Percentiles rank a stretch among this genome's conserved stretches.
These are phyloP conservation scores for Mesembryanthemum crystallinum DNA, from an alignment of 148 eudicot genomes.

Conservation along the genomic window DNA sequence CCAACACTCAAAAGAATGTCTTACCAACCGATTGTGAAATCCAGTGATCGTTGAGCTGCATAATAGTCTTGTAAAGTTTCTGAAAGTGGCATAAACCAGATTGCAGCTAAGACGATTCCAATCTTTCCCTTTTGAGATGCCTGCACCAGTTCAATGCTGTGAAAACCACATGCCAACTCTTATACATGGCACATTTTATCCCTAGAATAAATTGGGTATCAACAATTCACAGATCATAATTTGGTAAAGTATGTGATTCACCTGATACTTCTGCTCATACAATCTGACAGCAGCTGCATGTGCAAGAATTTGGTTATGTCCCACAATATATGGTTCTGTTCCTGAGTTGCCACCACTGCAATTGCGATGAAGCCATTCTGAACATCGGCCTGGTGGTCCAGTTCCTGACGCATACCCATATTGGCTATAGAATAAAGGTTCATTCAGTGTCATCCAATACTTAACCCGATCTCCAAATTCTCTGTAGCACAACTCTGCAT, in stretches of 20 bases:
- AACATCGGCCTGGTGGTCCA: slow-evolving; percentile 35
- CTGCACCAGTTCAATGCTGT: slow-evolving; percentile 13
- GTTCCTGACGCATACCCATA: slow-evolving; percentile 31
- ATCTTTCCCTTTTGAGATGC: slow-evolving; percentile 38
- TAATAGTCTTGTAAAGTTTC: slow-evolving; percentile 12
- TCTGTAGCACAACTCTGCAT: slow-evolving; percentile 38
- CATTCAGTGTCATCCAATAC: slow-evolving; percentile 39
- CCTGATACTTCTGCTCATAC: slow-evolving; percentile 39
- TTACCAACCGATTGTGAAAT: slow-evolving; percentile 37
- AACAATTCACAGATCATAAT: background rate
- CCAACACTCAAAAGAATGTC: background rate
- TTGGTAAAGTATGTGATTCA: background rate
- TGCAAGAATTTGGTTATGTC: slow-evolving; percentile 33
- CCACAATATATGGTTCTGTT: slow-evolving; percentile 39
- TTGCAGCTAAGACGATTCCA: slow-evolving; percentile 26
- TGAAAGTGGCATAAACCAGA: slow-evolving; percentile 35
- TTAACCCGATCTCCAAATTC: slow-evolving; percentile 42
- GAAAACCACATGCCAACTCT: background rate
- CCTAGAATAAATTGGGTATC: too few species aligned
- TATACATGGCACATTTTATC: background rate
- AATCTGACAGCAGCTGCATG: slow-evolving; percentile 33
- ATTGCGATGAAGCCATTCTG: slow-evolving; percentile 30
- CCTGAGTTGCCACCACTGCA: slow-evolving; percentile 42
- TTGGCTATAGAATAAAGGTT: slow-evolving; percentile 23
- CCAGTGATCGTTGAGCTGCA: slow-evolving; percentile 34